phyloP scores from a whole-genome alignment of 1,139 yeast species.

The Yarrowia galli region DNA sequence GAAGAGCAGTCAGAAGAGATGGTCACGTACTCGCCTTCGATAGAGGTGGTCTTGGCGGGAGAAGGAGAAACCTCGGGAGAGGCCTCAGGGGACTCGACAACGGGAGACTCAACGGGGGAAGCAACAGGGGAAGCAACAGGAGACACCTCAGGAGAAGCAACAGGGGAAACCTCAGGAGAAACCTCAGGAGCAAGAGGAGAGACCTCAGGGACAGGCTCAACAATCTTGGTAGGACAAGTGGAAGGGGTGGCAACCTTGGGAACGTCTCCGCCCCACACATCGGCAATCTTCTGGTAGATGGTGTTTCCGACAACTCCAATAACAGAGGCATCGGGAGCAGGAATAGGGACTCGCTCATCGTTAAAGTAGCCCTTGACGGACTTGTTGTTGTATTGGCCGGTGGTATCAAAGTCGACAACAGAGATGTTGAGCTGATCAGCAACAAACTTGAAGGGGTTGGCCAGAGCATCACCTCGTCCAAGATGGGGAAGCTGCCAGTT shows the following conservation, averaged over 20 bases:
- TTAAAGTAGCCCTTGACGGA: slow-evolving; percentile 18
- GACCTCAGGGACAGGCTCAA: neutral
- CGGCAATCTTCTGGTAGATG: slow-evolving; percentile 22
- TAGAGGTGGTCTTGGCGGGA: neutral
- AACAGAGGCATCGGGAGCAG: slow-evolving; percentile 11
- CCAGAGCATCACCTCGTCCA: slow-evolving; percentile 58
- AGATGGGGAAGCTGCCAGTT: slow-evolving; percentile 58
- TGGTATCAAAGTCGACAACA: slow-evolving; percentile 53
- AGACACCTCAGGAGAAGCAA: neutral
- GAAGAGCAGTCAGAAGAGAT: neutral
- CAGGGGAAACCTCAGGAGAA: neutral
- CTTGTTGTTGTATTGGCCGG: slow-evolving; percentile 40
- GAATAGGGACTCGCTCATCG: slow-evolving; percentile 17
- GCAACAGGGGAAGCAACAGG: neutral
- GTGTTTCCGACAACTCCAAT: slow-evolving; percentile 23
- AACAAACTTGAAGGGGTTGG: slow-evolving; percentile 56
- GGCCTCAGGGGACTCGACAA: neutral
- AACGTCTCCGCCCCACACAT: slow-evolving; percentile 17
- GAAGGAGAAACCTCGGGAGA: neutral
- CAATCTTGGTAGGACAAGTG: neutral
- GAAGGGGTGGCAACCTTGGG: slow-evolving; percentile 5
- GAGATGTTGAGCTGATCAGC: slow-evolving; percentile 53
- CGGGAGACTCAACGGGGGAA: neutral
- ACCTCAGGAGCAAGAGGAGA: neutral
- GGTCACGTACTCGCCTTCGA: slow-evolving; percentile 7